Conservation (phyloP, 352 stramenopile species). For the Globisporangium echinulatum region DNA sequence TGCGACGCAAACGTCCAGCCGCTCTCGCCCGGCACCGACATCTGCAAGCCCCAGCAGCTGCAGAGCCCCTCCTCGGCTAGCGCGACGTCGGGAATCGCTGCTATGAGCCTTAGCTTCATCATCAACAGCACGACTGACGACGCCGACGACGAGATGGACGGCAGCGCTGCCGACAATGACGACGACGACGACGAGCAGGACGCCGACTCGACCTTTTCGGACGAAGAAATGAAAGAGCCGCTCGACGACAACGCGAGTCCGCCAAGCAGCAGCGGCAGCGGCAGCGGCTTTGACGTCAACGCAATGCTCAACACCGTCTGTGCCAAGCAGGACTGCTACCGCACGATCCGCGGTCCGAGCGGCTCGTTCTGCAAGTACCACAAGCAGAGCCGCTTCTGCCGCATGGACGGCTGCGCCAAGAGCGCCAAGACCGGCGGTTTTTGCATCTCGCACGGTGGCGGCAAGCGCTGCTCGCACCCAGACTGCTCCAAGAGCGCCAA, state of each 20-base stretch:
- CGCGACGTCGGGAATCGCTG: conserved; percentile 48
- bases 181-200: conserved; percentile 20
- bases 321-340: conserved; percentile 70
- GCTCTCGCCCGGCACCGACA: conserved; percentile 5
- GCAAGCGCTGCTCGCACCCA: conserved; percentile 58
- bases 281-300: conserved; percentile 35
- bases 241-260: conserved; percentile 16
- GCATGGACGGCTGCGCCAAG: conserved; percentile 58
- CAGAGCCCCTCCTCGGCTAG: conserved; percentile 15
- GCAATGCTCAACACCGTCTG: conserved; percentile 78
- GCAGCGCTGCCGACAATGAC: conserved; percentile 8
- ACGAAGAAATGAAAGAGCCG: conserved; percentile 34
- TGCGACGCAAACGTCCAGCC: conserved; percentile 12
- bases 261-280: conserved; percentile 22
- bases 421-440: conserved; percentile 76
- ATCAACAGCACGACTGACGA: conserved; percentile 32
- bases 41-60: conserved; percentile 6
- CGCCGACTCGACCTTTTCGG: conserved; percentile 23
- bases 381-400: conserved; percentile 79
- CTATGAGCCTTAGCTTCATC: conserved; percentile 84
- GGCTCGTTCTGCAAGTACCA: conserved; percentile 82
- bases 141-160: conserved; percentile 23
- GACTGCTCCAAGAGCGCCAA: conserved; percentile 85
- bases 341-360: conserved; percentile 55
- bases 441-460: conserved; percentile 68